Base-by-base conservation (phyloP, 805 yeast genomes). In the Candida ovalis region DNA sequence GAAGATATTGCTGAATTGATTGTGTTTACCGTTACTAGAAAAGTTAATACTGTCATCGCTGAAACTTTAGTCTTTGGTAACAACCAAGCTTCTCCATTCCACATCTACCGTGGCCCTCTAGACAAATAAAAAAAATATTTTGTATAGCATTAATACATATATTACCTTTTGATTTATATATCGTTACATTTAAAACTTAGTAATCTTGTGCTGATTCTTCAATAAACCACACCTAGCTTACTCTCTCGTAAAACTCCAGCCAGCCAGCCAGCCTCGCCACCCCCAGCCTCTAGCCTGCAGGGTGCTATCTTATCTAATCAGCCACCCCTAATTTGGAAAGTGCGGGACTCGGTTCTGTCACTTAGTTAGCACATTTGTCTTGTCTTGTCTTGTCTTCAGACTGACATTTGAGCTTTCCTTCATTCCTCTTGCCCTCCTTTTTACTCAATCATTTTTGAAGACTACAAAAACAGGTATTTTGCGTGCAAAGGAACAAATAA, bases 41-140 rank as follows among this genome's bases (percentile, higher is more conserved):
- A 81, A 51, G 77, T 76, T 55, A 86, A 86, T 63, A 80, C 87
- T 1, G 92, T 86, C 17, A 69, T 86, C 60, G 91, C 92, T 21
- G 96, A 90, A 63, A 74, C 88, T 17, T 74, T 91, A 63, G 83
- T 92, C 12, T 88, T 90, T 71, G 88, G 96, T 17, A 77, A 82
- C 41, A 84, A 86, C 71, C 97, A 91, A 73, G 96, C 95, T 3
- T 77, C 87, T 50, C 82, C 95, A 7, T 69, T 74, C 56, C 88
- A 84, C 61, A 66, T 84, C 32, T 73, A 82, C 72, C 58, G 66
- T 48, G 69, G 67, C 18, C 39, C 44, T 15, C 15, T 30, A 30
- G 35, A 30, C 36, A 22, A 42, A 33, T 33, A 27, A 28, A 1
- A n/a, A n/a, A n/a, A n/a, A n/a, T n/a, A n/a, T n/a, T 30, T 15